Evolutionary conservation across 2,329 filamentous ascomycete genomes (phyloP), one percentile per base, ranked within the genome.

Genomic region (Phialophora verrucosa): DNA sequence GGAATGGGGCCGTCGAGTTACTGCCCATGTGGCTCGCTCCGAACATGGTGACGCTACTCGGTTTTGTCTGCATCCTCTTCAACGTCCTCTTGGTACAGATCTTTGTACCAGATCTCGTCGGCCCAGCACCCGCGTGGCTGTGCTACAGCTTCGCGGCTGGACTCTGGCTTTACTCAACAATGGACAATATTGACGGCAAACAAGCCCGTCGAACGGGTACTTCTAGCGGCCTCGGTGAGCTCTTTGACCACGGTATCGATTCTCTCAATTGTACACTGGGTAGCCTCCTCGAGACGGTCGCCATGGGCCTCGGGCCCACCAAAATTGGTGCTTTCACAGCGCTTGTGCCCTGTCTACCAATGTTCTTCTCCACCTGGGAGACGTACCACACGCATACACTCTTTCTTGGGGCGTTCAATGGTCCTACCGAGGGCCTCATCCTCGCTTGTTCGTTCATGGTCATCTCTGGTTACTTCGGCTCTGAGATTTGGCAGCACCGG

Each of bases 301-400:
- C 94, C 61, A 95, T 99, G 90, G 94, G 91, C 29, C 85, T 97
- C 59, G 95, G 95, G 49, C 88, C 91, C 3, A 92, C 91, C 20
- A 89, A 88, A 70, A 88, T 92, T 23, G 95, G 95, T 71, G 90
- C 95, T 64, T 96, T 97, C 77, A 98, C 95, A 0, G 93, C 93
- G 1, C 83, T 99, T 51, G 88, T 94, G 67, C 95, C 95, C 1
- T 96, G 93, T 73, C 82, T 99, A 53, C 92, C 95, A 67, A 99
- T 99, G 95, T 99, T 97, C 84, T 97, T 99, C 81, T 97, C 94
- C 2, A 99, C 95, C 1, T 99, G 95, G 95, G 95, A 99, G 81
- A 99, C 95, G 0, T 99, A 97, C 78, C 95, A 99, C 80, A 97
- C 95, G 4, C 95, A 99, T 78, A 98, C 95, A 0, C 83, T 99